A percentile compares a stretch with the other conserved stretches of the same genome.
Evolutionary conservation across 495 filamentous ascomycete species (phyloP).

Genomic region (Amorphotheca resinae): DNA sequence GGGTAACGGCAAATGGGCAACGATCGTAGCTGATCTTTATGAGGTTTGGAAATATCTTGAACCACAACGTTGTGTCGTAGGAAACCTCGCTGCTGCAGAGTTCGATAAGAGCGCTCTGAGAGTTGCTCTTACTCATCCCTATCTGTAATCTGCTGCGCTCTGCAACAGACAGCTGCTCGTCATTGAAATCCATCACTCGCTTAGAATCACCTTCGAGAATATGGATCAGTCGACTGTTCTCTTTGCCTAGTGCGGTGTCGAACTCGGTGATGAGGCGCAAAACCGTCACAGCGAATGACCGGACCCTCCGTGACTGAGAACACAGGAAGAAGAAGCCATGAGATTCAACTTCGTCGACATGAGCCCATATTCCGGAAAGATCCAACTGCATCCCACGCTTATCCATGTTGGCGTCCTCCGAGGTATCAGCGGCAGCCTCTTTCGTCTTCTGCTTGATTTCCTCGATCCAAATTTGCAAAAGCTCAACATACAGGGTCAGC

Average conservation of each 20-base stretch:
- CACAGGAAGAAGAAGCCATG: constrained; percentile 98
- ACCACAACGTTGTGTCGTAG: constrained; percentile 91
- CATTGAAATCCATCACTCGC: constrained; percentile 81
- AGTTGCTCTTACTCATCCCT: constrained; percentile 73
- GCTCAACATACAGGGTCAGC: constrained; percentile 79
- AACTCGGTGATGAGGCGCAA: constrained; percentile 88
- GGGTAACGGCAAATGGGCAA: constrained; percentile 78
- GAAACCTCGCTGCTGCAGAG: constrained; percentile 91
- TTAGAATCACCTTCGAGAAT: constrained; percentile 85
- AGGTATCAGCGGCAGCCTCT: constrained; percentile 50
- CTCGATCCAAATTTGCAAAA: constrained; percentile 92
- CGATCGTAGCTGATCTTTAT: constrained; percentile 83
- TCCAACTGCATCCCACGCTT: constrained; percentile 65
- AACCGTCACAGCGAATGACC: constrained; percentile 83
- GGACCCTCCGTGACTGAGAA: constrained; percentile 81
- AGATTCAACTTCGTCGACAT: constrained; percentile 94
- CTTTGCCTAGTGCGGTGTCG: constrained; percentile 74
- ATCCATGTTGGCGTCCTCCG: constrained; percentile 44
- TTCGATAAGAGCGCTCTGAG: constrained; percentile 78
- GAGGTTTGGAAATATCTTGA: constrained; percentile 93
- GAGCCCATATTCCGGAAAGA: constrained; percentile 70
- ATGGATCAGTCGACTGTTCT: constrained; percentile 60
- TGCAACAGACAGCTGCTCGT: constrained; percentile 81
- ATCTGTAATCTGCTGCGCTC: constrained; percentile 88
- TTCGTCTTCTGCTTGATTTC: constrained; percentile 81